Conservation (phyloP, 2,329 filamentous ascomycete species). For the Colletotrichum eleusines region DNA sequence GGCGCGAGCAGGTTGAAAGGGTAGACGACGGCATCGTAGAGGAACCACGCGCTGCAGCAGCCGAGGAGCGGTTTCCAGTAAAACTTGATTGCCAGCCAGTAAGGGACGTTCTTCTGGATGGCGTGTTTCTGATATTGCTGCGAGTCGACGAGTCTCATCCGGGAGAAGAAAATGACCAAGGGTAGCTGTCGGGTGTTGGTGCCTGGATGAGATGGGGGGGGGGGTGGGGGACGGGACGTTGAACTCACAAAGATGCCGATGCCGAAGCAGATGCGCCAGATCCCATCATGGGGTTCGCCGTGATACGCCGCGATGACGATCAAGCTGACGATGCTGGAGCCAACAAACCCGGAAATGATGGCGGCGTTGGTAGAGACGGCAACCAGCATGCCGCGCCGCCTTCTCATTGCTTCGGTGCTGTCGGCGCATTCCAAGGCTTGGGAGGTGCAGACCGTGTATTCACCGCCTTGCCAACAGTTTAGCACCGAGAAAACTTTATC, state of each 20-base stretch:
- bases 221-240: too few species aligned
- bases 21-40: constrained; percentile 47
- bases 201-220: too few species aligned
- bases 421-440: constrained; percentile 48
- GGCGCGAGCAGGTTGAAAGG: constrained; percentile 44
- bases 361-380: constrained; percentile 59
- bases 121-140: constrained; percentile 53
- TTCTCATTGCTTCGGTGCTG: constrained; percentile 45
- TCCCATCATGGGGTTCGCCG: constrained; percentile 51
- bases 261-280: constrained; percentile 59
- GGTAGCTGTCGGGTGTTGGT: constrained; percentile 47
- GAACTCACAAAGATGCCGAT: constrained; percentile 55
- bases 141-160: constrained; percentile 63
- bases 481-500: not conserved
- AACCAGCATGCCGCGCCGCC: constrained; percentile 48
- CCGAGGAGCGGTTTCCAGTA: constrained; percentile 63
- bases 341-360: constrained; percentile 51
- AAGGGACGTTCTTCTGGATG: constrained; percentile 45
- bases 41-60: constrained; percentile 55
- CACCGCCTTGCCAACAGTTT: constrained; percentile 43
- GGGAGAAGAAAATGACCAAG: constrained; percentile 66
- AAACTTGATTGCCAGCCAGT: constrained; percentile 44
- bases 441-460: constrained; percentile 49
- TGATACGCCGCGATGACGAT: constrained; percentile 57
- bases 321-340: constrained; percentile 57